Conservation (phyloP, 2,329 filamentous ascomycete genomes). For the Seiridium unicorne region DNA sequence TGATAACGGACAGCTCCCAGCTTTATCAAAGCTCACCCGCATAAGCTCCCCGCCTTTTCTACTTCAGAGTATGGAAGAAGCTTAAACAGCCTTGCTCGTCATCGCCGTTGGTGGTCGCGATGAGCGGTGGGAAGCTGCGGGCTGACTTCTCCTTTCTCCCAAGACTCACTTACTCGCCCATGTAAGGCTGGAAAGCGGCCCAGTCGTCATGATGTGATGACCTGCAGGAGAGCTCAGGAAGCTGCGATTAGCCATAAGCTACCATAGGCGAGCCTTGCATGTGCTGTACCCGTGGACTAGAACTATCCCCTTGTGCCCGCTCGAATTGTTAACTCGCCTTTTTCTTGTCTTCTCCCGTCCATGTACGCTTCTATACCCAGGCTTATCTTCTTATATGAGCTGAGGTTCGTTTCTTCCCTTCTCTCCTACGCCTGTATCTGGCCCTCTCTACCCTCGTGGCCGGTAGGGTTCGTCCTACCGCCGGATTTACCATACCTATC, state of each 20-base stretch:
- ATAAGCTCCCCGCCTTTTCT: background rate
- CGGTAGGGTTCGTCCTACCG: background rate
- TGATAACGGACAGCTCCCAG: background rate
- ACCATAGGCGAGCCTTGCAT: background rate
- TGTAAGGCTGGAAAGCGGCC: background rate
- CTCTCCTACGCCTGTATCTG: background rate
- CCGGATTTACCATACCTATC: background rate
- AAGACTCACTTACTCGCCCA: background rate
- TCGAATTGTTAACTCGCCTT: background rate
- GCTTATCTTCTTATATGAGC: too few relatives aligned
- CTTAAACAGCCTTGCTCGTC: constrained; percentile 2
- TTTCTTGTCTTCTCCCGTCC: background rate
- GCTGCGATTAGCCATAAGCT: background rate
- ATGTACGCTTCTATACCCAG: too few relatives aligned
- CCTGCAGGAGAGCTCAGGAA: background rate
- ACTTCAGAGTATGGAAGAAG: background rate
- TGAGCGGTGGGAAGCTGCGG: constrained; percentile 5
- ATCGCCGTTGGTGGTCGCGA: background rate
- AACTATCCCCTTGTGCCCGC: background rate
- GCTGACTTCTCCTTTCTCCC: background rate
- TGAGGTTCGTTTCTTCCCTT: too few relatives aligned
- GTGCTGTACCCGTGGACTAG: background rate
- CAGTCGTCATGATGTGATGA: background rate
- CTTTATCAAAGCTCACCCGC: constrained; percentile 1
- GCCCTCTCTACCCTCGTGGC: background rate